Conservation (phyloP, 2,329 filamentous ascomycete species). For the Trichoderma brevicompactum region DNA sequence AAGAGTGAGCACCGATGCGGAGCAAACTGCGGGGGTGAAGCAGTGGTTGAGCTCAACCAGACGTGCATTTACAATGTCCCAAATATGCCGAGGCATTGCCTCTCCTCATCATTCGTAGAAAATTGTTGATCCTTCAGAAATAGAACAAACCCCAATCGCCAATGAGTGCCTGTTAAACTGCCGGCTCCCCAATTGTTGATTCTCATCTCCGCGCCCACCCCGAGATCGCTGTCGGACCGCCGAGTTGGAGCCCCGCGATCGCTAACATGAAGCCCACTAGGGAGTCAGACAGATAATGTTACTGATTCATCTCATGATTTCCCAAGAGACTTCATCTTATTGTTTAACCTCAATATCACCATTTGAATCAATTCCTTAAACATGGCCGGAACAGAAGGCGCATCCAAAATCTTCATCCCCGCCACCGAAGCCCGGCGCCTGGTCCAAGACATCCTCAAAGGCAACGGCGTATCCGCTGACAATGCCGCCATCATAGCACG, state of each 20-base stretch:
- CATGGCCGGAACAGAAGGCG: conserved; percentile 1
- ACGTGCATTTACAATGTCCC: not conserved
- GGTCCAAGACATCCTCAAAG: conserved; percentile 59
- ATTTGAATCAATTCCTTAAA: not conserved
- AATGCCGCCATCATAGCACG: conserved; percentile 67
- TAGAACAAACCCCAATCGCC: not conserved
- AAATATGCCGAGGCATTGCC: conserved; percentile 1
- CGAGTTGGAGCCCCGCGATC: conserved; percentile 16
- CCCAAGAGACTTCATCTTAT: not conserved
- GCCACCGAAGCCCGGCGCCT: conserved; percentile 51
- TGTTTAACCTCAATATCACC: not conserved
- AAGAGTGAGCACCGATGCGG: not conserved
- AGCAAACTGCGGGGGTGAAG: not conserved
- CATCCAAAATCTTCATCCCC: conserved; percentile 37
- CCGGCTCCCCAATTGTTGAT: not conserved
- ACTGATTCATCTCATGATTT: not conserved
- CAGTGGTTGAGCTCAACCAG: not conserved
- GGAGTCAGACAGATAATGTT: not conserved
- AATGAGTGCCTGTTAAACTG: not conserved
- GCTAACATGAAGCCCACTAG: conserved; percentile 6
- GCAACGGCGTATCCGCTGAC: conserved; percentile 61
- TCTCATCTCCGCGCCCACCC: conserved; percentile 4
- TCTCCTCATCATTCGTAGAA: not conserved
- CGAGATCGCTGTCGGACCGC: conserved; percentile 21
- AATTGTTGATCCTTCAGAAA: not conserved